These are phyloP conservation scores for Chamaecyparis obtusa DNA, from an alignment of 75 land plant genomes.

Conservation along the genomic window DNA sequence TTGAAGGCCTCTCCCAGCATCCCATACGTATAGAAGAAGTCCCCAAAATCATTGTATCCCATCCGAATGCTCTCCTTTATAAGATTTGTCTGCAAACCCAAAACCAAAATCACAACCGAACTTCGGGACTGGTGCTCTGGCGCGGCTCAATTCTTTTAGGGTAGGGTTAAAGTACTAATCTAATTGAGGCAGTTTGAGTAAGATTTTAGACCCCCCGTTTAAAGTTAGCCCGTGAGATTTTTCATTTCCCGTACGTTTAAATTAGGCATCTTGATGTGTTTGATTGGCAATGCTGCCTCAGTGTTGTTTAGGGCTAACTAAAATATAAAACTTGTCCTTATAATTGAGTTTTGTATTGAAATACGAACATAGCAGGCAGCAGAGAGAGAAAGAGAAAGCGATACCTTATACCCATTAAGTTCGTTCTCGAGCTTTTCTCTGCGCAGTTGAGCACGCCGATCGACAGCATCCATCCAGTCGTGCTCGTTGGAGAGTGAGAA, in stretches of 20 bases:
- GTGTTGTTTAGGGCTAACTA: too few relatives aligned
- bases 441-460: constrained; percentile 66
- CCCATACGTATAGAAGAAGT: constrained; percentile 90
- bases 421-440: constrained; percentile 92
- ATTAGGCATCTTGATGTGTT: too few relatives aligned
- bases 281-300: too few relatives aligned
- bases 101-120: neutral
- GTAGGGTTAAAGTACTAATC: too few relatives aligned
- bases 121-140: neutral
- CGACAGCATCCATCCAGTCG: constrained; percentile 74
- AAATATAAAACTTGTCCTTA: too few relatives aligned
- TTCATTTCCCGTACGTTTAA: too few relatives aligned
- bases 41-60: constrained; percentile 98
- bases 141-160: neutral
- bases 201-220: too few relatives aligned
- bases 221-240: too few relatives aligned
- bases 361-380: neutral
- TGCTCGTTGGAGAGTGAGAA: constrained; percentile 38
- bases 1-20: constrained; percentile 87
- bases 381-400: neutral
- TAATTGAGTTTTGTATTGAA: too few relatives aligned
- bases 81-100: constrained; percentile 74
- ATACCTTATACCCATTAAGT: constrained; percentile 78
- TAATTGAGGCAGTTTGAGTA: too few relatives aligned
- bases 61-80: constrained; percentile 98